Percentiles rank a stretch among this genome's conserved stretches.
These are phyloP conservation scores for Hordeum marinum DNA, from an alignment of 176 grass and related monocot genomes.

Conservation along the genomic window DNA sequence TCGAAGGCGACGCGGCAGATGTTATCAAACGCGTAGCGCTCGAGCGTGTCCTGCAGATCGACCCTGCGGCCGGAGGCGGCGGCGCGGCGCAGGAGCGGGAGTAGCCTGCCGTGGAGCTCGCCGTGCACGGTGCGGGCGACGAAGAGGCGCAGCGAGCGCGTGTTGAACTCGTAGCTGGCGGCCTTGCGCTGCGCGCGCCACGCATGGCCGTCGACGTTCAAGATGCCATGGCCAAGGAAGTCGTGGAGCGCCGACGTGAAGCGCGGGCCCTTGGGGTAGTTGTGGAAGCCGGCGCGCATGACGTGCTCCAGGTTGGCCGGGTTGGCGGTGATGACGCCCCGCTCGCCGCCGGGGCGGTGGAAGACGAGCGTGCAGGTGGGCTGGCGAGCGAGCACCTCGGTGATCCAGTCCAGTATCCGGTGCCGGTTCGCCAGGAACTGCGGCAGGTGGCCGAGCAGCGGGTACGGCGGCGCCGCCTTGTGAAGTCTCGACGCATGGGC, in stretches of 20 bases:
- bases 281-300: not conserved
- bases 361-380: not conserved
- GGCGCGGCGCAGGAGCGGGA: not conserved
- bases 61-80: not conserved
- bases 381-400: not conserved
- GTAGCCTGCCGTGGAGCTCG: not conserved
- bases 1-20: slow-evolving; percentile 10
- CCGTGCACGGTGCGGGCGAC: not conserved
- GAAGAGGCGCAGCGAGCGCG: not conserved
- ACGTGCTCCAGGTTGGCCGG: not conserved
- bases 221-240: not conserved
- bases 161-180: not conserved
- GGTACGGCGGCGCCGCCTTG: not conserved
- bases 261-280: not conserved
- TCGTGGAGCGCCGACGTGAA: not conserved
- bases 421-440: not conserved
- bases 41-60: not conserved
- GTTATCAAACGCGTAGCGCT: not conserved
- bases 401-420: not conserved
- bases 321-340: not conserved
- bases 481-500: not conserved
- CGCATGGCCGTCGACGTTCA: not conserved
- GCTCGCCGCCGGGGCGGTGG: not conserved
- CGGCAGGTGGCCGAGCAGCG: not conserved
- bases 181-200: not conserved